Percentiles rank a stretch among this genome's conserved stretches.
phyloP scores from a whole-genome alignment of 306 rosid species.

The Quercus rubra region DNA sequence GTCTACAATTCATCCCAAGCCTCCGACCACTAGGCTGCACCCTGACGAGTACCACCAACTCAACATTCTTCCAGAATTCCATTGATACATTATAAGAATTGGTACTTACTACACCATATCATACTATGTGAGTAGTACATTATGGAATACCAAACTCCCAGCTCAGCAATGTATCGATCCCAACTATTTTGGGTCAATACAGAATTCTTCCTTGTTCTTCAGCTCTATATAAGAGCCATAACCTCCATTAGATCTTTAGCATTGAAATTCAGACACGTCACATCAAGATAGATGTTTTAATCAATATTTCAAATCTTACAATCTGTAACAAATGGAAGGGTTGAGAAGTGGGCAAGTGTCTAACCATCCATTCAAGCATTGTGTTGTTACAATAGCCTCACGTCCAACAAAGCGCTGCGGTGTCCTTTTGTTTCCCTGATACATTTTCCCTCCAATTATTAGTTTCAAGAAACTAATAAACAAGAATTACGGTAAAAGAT shows the following conservation, averaged over 20 bases:
- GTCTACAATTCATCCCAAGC: too few relatives aligned
- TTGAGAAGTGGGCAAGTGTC: slow-evolving; percentile 25
- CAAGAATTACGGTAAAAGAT: slow-evolving; percentile 2
- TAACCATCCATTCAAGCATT: slow-evolving; percentile 98
- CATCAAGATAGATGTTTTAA: slow-evolving; percentile 9
- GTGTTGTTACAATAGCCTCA: slow-evolving; percentile 97
- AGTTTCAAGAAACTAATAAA: slow-evolving; percentile 8
- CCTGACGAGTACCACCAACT: neutral
- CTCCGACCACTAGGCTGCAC: too few relatives aligned
- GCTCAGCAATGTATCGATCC: neutral
- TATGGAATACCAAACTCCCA: neutral
- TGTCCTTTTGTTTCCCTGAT: slow-evolving; percentile 97
- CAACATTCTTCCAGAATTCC: neutral
- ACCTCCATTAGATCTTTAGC: neutral
- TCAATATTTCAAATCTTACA: neutral
- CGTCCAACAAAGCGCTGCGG: slow-evolving; percentile 97
- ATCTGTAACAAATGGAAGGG: neutral
- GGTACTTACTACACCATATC: neutral
- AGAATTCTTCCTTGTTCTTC: neutral
- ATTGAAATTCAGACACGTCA: neutral
- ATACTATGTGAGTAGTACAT: neutral
- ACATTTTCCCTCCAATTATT: slow-evolving; percentile 31
- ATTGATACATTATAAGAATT: neutral
- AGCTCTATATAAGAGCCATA: neutral
- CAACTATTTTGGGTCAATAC: neutral